Base-by-base conservation (phyloP, 306 rosid species). In the Fragaria iinumae region DNA sequence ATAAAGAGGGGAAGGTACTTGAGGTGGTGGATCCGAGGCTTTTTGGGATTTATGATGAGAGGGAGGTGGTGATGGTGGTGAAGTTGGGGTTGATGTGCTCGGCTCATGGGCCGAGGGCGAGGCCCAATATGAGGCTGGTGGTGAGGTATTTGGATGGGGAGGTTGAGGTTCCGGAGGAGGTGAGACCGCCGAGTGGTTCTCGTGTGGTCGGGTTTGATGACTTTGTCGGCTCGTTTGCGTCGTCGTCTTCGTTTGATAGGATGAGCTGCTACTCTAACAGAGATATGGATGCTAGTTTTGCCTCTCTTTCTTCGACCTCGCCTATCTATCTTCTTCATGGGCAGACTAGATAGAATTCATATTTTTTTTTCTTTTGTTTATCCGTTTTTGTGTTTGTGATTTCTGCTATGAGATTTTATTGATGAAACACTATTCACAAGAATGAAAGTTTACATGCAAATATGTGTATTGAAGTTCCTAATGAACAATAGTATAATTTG, bases 11-110 rank as follows among this genome's bases (percentile, higher is more conserved):
- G 17, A 82, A 45, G 34, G 3, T 82, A 0, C 76, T 89, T 49
- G 91, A 88, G 8, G 88, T 81, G 36, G 88, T 93, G 52, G 98
- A 93, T 23, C 80, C 70, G 4, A 87, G 82, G 73, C 64, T 93
- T 9, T 55, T 71, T 27, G 95, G 91, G 4, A 17, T 75, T n/a
- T 93, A 50, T 69, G 76, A 82, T 39, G 87, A 72, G 69, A 72
- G 2, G 4, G 93, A 91, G 80, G 85, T 83, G 4, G 36, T 74
- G 71, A 48, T 83, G 85, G 88, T 91, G 70, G 39, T 90, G 85
- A 89, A 91, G 74, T 11, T 93, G 76, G 98, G 98, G 23, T 60
- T 93, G 63, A 76, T 91, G 62, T 89, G 98, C 27, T 93, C 96
- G 34, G 82, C 80, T 71, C 85, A 85, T 79, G 77, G 11, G 29